Conservation (phyloP, 169 alveolate species). For the Plasmodium ovale region DNA sequence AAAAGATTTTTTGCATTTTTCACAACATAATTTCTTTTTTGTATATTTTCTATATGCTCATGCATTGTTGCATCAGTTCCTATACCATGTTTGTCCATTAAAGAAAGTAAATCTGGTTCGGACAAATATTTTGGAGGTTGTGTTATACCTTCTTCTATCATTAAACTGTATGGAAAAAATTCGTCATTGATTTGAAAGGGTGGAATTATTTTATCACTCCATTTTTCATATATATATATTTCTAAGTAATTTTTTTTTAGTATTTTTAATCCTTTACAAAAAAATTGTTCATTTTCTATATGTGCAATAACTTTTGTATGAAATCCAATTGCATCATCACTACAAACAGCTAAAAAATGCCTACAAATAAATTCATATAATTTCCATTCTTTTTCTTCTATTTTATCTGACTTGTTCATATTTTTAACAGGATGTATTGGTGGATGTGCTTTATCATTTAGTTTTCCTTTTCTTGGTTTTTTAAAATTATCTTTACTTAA, state of each 20-base stretch:
- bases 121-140: constrained; percentile 96
- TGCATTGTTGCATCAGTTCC: constrained; percentile 99
- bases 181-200: constrained; percentile 51
- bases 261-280: constrained; percentile 74
- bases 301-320: constrained; percentile 80
- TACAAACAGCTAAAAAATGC: constrained; percentile 90
- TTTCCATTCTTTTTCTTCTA: constrained; percentile 83
- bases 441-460: constrained; percentile 99
- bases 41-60: constrained; percentile 97
- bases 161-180: constrained; percentile 34
- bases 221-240: constrained; percentile 70
- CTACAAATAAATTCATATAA: constrained; percentile 88
- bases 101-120: constrained; percentile 95
- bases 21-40: constrained; percentile 96
- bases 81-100: constrained; percentile 97
- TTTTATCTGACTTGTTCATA: constrained; percentile 84
- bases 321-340: constrained; percentile 87
- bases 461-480: constrained; percentile 91
- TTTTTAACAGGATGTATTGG: constrained; percentile 99
- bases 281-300: constrained; percentile 56
- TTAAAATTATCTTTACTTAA: constrained; percentile 67
- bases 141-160: constrained; percentile 73
- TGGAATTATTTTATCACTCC: constrained; percentile 70
- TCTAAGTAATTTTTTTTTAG: constrained; percentile 64
- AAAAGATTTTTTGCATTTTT: constrained; percentile 43